phyloP scores from a whole-genome alignment of 331 rosid species.

The Rhamnella rubrinervis region DNA sequence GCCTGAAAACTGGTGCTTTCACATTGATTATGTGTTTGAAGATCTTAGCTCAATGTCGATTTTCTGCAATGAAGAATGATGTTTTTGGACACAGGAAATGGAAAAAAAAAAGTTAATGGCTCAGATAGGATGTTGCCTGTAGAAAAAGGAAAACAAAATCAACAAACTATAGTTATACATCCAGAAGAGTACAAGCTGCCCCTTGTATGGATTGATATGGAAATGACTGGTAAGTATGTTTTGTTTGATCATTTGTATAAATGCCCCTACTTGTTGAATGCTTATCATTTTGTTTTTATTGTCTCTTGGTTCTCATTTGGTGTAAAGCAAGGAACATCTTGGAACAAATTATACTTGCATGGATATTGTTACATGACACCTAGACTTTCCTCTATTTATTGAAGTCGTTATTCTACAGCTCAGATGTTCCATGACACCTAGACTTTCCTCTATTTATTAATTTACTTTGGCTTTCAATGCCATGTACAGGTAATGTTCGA shows the following conservation, averaged over 20 bases:
- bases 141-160: constrained; percentile 32
- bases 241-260: constrained; percentile 9
- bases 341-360: background rate
- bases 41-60: constrained; percentile 9
- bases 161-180: constrained; percentile 4
- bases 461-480: too few relatives aligned
- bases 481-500: too few relatives aligned
- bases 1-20: too few relatives aligned
- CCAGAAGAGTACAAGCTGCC: constrained; percentile 59
- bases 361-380: too few relatives aligned
- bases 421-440: too few relatives aligned
- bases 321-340: background rate
- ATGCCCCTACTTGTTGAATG: background rate
- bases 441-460: too few relatives aligned
- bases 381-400: too few relatives aligned
- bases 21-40: background rate
- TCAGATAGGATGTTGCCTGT: constrained; percentile 14
- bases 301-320: background rate
- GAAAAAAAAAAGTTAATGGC: constrained; percentile 35
- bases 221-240: constrained; percentile 81
- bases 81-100: constrained; percentile 50
- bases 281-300: background rate
- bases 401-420: too few relatives aligned
- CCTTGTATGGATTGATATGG: constrained; percentile 97
- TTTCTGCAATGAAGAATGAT: constrained; percentile 5